Base-by-base conservation (phyloP, 139 green algal species). In the Penium margaritaceum region DNA sequence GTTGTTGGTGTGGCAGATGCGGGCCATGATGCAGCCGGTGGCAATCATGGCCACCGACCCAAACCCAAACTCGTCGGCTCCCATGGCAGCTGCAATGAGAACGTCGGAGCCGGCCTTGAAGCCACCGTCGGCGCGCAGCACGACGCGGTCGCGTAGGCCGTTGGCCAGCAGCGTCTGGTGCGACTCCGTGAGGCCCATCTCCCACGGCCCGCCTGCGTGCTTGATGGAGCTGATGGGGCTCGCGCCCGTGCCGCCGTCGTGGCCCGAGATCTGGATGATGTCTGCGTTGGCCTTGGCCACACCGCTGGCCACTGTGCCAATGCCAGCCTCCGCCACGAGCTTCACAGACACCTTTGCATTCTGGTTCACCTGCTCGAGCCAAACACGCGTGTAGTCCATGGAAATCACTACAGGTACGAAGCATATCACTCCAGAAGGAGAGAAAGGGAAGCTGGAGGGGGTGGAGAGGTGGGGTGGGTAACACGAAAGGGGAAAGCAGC, bases 1-100 rank as follows among this genome's bases (percentile, higher is more conserved):
- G 88, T 99, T 99, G 90, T 99, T 99, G 77, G 94, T 99, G 88
- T 99, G 94, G 85, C 94, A 99, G 33, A 99, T 93, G 61, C 94
- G 90, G 21, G 94, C 94, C 94, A 99, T 99, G 87, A 99, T 97
- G 88, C 94, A 99, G 72, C 94, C 89, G 21, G 90, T 95, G 44
- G 94, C 94, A 65, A 99, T 98, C 94, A 99, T 99, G 46, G 93
- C 91, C 1, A 96, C 87, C 0, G 94, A 97, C 78, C 94, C 94
- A 54, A 86, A 86, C 3, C 94, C 94, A 76, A 87, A 99, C 90
- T 99, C 94, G 75, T 99, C 94, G 0, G 83, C 94, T 43, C 94
- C 94, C 71, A 99, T 83, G 21, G 89, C 85, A 15, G 94, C 94
- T 19, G 79, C 81, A 47, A 96, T 84, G 14, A 99, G 82, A 21